phyloP scores from a whole-genome alignment of 352 stramenopile genomes.

The Blastocystis sp. region DNA sequence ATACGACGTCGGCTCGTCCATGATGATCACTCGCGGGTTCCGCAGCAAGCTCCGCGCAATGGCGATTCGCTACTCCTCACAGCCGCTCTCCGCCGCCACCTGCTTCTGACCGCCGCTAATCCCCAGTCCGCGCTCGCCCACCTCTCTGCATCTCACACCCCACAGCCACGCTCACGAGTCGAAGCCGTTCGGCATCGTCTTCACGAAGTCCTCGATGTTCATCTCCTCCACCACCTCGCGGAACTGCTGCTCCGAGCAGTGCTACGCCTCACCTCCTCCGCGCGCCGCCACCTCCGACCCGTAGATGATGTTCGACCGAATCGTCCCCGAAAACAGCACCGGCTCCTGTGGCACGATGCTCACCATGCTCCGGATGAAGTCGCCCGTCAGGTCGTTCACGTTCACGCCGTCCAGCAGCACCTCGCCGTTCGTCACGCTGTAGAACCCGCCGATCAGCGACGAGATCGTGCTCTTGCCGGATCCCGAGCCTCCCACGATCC shows the following conservation, averaged over 20 bases:
- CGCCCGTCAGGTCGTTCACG: constrained; percentile 38
- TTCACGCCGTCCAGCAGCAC: constrained; percentile 62
- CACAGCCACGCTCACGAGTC: constrained; percentile 74
- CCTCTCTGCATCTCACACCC: constrained; percentile 56
- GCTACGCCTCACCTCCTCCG: neutral
- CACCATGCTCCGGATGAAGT: constrained; percentile 53
- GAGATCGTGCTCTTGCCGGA: constrained; percentile 73
- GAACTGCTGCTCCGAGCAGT: constrained; percentile 78
- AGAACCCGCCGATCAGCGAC: constrained; percentile 72
- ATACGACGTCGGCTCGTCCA: constrained; percentile 78
- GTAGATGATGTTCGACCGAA: constrained; percentile 79
- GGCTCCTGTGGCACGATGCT: constrained; percentile 79
- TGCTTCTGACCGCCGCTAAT: constrained; percentile 91
- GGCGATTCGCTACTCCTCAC: constrained; percentile 84
- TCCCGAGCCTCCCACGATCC: constrained; percentile 72
- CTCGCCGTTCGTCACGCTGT: constrained; percentile 67
- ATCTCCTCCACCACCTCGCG: constrained; percentile 77
- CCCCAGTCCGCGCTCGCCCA: constrained; percentile 81
- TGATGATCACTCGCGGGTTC: constrained; percentile 78
- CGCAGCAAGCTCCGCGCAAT: constrained; percentile 78
- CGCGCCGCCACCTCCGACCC: constrained; percentile 73
- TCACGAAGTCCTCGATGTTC: constrained; percentile 87
- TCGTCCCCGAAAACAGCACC: constrained; percentile 81
- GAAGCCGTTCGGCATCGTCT: constrained; percentile 81
- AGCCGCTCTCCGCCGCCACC: constrained; percentile 79